phyloP scores from a whole-genome alignment of 345 rosid species.

The Physaria fendleri region DNA sequence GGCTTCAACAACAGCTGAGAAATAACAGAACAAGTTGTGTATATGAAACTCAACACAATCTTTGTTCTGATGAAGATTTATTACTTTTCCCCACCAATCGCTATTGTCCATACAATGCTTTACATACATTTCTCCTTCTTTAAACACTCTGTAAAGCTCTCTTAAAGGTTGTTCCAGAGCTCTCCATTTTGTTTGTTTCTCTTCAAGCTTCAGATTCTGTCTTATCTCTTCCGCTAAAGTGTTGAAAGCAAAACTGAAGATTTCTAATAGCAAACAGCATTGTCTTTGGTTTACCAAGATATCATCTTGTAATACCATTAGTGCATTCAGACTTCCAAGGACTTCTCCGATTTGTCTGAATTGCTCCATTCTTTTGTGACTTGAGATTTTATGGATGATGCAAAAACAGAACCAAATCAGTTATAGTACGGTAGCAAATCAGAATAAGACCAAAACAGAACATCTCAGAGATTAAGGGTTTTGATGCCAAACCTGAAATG shows the following conservation, averaged over 20 bases:
- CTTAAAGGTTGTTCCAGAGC: slow-evolving; percentile 70
- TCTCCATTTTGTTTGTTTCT: slow-evolving; percentile 76
- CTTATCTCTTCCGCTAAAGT: slow-evolving; percentile 60
- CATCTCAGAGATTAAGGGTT: background rate
- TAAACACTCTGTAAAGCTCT: slow-evolving; percentile 65
- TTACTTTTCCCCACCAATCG: slow-evolving; percentile 78
- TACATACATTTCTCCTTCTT: slow-evolving; percentile 77
- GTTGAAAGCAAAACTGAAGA: slow-evolving; percentile 60
- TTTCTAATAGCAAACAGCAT: slow-evolving; percentile 53
- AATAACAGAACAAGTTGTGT: slow-evolving; percentile 61
- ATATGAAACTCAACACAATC: slow-evolving; percentile 77
- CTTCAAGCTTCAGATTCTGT: slow-evolving; percentile 66
- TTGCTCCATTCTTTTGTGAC: slow-evolving; percentile 47
- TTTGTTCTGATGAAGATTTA: slow-evolving; percentile 64
- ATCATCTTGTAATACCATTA: slow-evolving; percentile 78
- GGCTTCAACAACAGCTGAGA: slow-evolving; percentile 69
- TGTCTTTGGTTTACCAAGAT: slow-evolving; percentile 65
- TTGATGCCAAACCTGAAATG: slow-evolving; percentile 12
- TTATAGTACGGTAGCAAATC: background rate
- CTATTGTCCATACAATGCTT: slow-evolving; percentile 56
- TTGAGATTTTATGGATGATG: background rate
- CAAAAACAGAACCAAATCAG: background rate
- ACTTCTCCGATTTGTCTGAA: slow-evolving; percentile 91
- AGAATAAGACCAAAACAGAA: background rate
- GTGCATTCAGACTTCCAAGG: slow-evolving; percentile 76